phyloP scores from a whole-genome alignment of 768 basidiomycete genomes.

The Cubamyces sp. region DNA sequence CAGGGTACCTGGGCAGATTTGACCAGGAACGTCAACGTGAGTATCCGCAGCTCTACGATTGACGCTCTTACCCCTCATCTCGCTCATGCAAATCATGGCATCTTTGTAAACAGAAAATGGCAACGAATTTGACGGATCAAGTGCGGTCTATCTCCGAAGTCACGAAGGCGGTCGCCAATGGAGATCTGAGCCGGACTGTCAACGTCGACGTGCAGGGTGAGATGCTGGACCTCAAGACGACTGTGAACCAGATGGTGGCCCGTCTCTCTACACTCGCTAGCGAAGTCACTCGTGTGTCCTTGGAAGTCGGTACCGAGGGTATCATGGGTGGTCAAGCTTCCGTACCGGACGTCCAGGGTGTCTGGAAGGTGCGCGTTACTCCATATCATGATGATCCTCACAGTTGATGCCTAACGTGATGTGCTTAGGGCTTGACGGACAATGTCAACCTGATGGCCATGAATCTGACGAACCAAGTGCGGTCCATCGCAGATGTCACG shows the following conservation, averaged over 20 bases:
- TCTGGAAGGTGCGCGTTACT: conserved; percentile 74
- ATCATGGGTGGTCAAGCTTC: conserved; percentile 92
- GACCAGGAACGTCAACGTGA: conserved; percentile 87
- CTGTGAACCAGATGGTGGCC: conserved; percentile 78
- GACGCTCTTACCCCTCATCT: too few species aligned
- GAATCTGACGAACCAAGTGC: conserved; percentile 90
- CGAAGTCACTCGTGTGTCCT: conserved; percentile 87
- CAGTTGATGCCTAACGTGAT: neutral
- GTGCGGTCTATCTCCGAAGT: conserved; percentile 91
- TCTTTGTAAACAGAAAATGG: conserved; percentile 68
- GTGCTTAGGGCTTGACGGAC: conserved; percentile 61
- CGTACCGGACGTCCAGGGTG: conserved; percentile 91
- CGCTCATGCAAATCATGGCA: neutral
- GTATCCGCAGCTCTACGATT: conserved; percentile 30
- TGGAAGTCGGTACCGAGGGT: conserved; percentile 93
- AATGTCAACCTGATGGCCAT: conserved; percentile 91
- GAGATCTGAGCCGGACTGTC: conserved; percentile 83
- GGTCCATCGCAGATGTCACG: conserved; percentile 91
- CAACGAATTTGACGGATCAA: conserved; percentile 81
- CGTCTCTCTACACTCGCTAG: conserved; percentile 74
- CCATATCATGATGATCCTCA: too few species aligned
- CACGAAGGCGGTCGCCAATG: conserved; percentile 77
- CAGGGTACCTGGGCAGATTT: conserved; percentile 94
- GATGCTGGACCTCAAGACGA: conserved; percentile 84
- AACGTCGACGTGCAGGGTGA: conserved; percentile 94